A percentile compares a stretch with the other conserved stretches of the same genome.
phyloP scores from a whole-genome alignment of 116 monocot species.

The Trichopus zeylanicus region DNA sequence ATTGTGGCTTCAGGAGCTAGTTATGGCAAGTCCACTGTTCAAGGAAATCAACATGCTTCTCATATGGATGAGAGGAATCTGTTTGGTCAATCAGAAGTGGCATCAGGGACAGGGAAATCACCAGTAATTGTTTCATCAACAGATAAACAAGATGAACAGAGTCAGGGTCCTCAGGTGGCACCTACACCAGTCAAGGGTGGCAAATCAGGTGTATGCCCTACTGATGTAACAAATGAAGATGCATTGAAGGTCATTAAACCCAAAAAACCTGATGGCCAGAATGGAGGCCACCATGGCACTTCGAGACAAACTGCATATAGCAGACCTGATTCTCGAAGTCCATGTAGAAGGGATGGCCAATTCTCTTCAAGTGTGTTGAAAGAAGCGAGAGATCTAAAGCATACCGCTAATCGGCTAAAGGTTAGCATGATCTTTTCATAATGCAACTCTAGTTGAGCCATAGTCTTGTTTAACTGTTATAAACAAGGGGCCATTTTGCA shows the following conservation, averaged over 20 bases:
- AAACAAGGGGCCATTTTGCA: constrained; percentile 19
- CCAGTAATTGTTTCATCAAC: background rate
- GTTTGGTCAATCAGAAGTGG: constrained; percentile 8
- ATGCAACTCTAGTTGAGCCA: background rate
- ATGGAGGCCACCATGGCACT: constrained; percentile 11
- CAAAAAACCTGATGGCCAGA: constrained; percentile 18
- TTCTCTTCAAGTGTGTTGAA: constrained; percentile 28
- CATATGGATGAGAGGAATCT: constrained; percentile 1
- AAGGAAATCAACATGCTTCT: constrained; percentile 10
- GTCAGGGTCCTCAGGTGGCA: constrained; percentile 5
- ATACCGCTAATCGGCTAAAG: constrained; percentile 62
- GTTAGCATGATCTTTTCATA: constrained; percentile 6
- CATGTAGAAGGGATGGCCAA: constrained; percentile 31
- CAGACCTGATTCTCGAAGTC: constrained; percentile 21
- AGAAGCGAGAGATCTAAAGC: constrained; percentile 69
- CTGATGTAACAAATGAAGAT: constrained; percentile 24
- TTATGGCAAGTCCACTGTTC: constrained; percentile 2
- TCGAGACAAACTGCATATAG: constrained; percentile 21
- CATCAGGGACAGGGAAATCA: constrained; percentile 15
- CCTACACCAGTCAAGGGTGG: constrained; percentile 20
- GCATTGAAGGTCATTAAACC: constrained; percentile 17
- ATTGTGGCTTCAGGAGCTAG: constrained; percentile 7
- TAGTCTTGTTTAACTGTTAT: constrained; percentile 6
- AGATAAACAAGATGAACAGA: constrained; percentile 12
- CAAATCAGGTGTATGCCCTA: constrained; percentile 13